Conservation (phyloP, 192 early-diverging fungal genomes). For the Coemansia sp. region DNA sequence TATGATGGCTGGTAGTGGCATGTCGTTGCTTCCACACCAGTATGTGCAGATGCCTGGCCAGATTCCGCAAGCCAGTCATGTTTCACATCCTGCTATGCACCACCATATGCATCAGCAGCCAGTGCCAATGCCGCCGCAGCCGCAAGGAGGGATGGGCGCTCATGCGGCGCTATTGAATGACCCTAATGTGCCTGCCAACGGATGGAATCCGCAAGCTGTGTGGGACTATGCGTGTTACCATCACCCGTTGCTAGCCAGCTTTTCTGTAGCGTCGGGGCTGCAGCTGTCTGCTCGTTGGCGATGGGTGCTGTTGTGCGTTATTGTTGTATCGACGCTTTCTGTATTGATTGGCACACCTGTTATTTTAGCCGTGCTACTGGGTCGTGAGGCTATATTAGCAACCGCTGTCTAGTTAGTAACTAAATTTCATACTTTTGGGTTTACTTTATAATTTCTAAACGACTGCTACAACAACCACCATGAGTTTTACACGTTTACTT, state of each 20-base stretch:
- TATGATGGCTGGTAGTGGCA: neutral
- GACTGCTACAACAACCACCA: too few species aligned
- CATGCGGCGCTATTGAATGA: neutral
- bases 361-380: conserved; percentile 32
- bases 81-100: neutral
- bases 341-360: conserved; percentile 36
- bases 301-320: conserved; percentile 25
- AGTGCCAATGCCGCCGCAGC: neutral
- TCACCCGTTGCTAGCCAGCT: conserved; percentile 45
- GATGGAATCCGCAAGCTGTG: conserved; percentile 33
- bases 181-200: conserved; percentile 3
- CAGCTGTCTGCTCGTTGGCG: conserved; percentile 35
- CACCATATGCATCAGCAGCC: neutral
- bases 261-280: conserved; percentile 28
- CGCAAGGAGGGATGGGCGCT: neutral
- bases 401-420: neutral
- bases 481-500: too few species aligned
- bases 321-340: conserved; percentile 18
- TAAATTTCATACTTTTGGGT: neutral
- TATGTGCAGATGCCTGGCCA: neutral
- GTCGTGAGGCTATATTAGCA: neutral
- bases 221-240: conserved; percentile 50
- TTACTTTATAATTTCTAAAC: too few species aligned
- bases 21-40: neutral
- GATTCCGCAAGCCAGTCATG: neutral